These are phyloP conservation scores for Cinnamomum chago DNA, from an alignment of 164 flowering plant genomes.

Conservation along the genomic window DNA sequence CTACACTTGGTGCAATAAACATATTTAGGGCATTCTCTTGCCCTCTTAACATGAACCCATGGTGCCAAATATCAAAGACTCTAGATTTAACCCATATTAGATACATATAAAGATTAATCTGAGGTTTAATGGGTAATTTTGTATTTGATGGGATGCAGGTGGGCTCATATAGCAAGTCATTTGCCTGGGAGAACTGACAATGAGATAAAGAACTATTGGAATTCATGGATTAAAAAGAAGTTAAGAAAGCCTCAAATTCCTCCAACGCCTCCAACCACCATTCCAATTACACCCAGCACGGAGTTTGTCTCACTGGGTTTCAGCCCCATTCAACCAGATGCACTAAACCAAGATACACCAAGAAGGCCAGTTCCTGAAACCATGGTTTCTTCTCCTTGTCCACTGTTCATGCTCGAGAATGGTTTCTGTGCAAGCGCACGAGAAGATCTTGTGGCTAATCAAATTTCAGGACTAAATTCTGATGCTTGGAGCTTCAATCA, in stretches of 20 bases:
- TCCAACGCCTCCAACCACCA: constrained; percentile 14
- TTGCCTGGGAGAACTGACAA: constrained; percentile 94
- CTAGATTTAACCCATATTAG: background rate
- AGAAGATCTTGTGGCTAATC: constrained; percentile 21
- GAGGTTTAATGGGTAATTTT: background rate
- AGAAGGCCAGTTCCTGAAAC: constrained; percentile 39
- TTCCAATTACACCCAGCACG: constrained; percentile 3
- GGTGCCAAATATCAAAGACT: background rate
- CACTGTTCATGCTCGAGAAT: constrained; percentile 66
- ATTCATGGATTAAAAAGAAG: constrained; percentile 94
- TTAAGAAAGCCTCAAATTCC: constrained; percentile 59
- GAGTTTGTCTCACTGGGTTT: constrained; percentile 24
- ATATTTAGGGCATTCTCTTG: background rate
- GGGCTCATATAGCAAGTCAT: constrained; percentile 97
- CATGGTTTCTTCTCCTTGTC: constrained; percentile 38
- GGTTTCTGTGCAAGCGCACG: constrained; percentile 7
- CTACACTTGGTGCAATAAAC: background rate
- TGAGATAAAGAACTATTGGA: constrained; percentile 94
- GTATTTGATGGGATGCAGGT: constrained; percentile 34
- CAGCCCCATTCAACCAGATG: constrained; percentile 25
- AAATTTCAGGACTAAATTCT: constrained; percentile 14
- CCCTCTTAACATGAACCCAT: background rate
- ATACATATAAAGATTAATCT: background rate
- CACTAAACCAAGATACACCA: constrained; percentile 35
- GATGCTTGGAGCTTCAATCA: constrained; percentile 38